Base-by-base conservation (phyloP, 2,329 filamentous ascomycete species). In the Rutstroemia sp. region DNA sequence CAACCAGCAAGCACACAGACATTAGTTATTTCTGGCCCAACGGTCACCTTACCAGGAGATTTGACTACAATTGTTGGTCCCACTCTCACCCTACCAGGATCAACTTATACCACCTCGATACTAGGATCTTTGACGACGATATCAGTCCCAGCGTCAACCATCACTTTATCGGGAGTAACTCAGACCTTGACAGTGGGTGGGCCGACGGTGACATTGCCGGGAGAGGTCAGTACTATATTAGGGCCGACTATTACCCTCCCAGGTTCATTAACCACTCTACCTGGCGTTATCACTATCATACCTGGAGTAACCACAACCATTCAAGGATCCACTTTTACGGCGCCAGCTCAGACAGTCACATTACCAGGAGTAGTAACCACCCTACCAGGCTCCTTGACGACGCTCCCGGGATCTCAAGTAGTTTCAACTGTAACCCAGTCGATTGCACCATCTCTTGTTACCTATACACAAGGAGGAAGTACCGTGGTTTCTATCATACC, bases 51-150 rank as follows among this genome's bases (percentile, higher is more conserved):
- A 38, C 21, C 49, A 42, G 49, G 19, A 16, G n/a, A 2, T 25
- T 38, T 37, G 19, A 10, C 18, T 10, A 54, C 52, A 8, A 10
- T 14, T 18, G 14, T 18, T 41, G 38, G 38, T 10, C n/a, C 38
- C 10, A 41, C 38, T 16, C 3, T 41, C 10, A 41, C 38, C n/a
- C 14, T 14, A 41, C 12, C 38, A 41, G 38, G 9, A 41, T 41
- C 47, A 46, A 47, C 25, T 14, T 21, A 27, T 9, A 56, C 56
- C 4, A 57, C 30, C n/a, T 54, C 27, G 18, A 62, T 59, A 16
- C 60, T 50, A 19, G 60, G 61, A 16, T 58, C 58, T 14, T 38
- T 58, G 18, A 62, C 55, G 12, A 60, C 49, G 4, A 51, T 55
- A 30, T 48, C 47, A 5, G 41, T 45, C 8, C 47, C 58, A 12